Conservation (phyloP, 192 early-diverging fungal genomes). For the Backusella luteola region DNA sequence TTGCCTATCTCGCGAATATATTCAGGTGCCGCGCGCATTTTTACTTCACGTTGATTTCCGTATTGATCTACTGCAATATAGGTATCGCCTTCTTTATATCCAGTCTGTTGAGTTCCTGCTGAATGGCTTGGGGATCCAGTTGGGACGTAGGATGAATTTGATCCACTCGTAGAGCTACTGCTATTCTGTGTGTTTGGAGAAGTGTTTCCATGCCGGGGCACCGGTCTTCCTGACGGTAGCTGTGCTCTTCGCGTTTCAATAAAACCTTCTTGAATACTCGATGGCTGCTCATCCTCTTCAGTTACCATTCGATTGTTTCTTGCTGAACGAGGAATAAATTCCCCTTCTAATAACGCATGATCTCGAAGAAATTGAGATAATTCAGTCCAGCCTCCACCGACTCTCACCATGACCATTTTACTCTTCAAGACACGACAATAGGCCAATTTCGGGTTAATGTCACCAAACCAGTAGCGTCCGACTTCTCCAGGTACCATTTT, state of each 20-base stretch:
- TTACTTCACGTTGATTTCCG: conserved; percentile 31
- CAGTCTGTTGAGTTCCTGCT: not conserved
- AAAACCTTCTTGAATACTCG: conserved; percentile 25
- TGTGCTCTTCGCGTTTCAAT: conserved; percentile 20
- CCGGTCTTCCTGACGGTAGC: not conserved
- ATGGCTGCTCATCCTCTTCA: conserved; percentile 15
- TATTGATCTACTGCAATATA: conserved; percentile 30
- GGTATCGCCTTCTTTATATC: conserved; percentile 29
- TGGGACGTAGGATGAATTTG: not conserved
- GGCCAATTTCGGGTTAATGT: conserved; percentile 56
- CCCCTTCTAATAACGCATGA: conserved; percentile 32
- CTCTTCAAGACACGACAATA: conserved; percentile 62
- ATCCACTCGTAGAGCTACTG: not conserved
- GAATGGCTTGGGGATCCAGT: not conserved
- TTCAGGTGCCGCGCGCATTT: conserved; percentile 11
- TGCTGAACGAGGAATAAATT: conserved; percentile 23
- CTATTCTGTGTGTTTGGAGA: not conserved
- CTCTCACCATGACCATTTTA: conserved; percentile 64
- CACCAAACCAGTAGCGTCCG: conserved; percentile 65
- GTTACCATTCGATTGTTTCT: conserved; percentile 17
- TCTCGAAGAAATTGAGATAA: conserved; percentile 34
- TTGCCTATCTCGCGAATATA: not conserved
- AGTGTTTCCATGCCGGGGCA: not conserved
- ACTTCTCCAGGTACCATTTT: conserved; percentile 51
- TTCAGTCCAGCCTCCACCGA: conserved; percentile 52